Percentiles rank a stretch among this genome's conserved stretches.
Conservation (phyloP, 805 yeast species). For the Saccharomyces mikatae region DNA sequence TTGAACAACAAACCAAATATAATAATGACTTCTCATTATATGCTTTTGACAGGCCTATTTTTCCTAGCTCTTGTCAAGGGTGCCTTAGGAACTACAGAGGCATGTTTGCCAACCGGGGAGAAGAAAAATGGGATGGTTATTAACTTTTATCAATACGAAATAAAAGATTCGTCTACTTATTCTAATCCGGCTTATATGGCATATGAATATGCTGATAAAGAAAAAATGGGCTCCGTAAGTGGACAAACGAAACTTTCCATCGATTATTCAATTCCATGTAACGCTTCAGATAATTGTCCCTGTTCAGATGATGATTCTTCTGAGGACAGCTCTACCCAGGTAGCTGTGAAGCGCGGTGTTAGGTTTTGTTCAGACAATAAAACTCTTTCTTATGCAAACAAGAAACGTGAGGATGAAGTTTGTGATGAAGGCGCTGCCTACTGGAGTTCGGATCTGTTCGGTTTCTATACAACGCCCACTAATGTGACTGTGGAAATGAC, state of each 20-base stretch:
- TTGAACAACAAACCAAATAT: background rate
- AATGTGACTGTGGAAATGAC: slow-evolving; percentile 14
- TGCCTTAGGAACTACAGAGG: background rate
- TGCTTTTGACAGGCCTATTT: background rate
- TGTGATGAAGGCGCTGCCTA: background rate
- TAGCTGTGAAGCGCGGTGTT: background rate
- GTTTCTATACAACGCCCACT: slow-evolving; percentile 6
- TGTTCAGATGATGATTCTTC: background rate
- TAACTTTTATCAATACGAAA: background rate
- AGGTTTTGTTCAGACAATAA: background rate
- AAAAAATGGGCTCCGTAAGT: background rate
- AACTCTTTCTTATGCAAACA: background rate
- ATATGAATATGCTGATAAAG: background rate
- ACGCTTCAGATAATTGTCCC: background rate
- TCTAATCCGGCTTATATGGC: background rate
- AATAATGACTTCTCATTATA: background rate
- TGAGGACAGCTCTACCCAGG: background rate
- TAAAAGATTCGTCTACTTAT: background rate
- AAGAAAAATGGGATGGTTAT: background rate
- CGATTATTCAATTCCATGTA: background rate
- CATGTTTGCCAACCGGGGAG: background rate
- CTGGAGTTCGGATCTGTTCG: slow-evolving; percentile 4
- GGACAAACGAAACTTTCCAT: background rate
- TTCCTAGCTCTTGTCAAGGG: background rate
- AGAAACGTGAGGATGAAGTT: background rate